Base-by-base conservation (phyloP, 2,329 filamentous ascomycete species). In the Ascochyta rabiei region DNA sequence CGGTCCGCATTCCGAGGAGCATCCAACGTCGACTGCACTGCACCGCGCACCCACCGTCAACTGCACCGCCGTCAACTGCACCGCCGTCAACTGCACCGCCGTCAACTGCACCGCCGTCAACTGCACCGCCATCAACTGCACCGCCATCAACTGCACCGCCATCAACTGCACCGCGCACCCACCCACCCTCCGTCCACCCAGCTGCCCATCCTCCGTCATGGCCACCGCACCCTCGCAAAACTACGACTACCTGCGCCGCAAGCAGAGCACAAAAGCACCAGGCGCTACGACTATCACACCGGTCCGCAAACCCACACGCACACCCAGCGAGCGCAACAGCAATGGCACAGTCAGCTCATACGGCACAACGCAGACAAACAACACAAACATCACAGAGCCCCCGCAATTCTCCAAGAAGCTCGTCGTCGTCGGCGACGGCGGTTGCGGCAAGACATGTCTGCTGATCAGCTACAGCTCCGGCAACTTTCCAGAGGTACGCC, bases 391-490 rank as follows among this genome's bases (percentile, higher is more conserved):
- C 77, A 97, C 93, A 44, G 91, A 96, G 73, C 91, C 90, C 21
- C 93, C 93, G 4, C 86, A 91, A 53, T 97, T 95, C 79, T 98
- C 93, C 65, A 99, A 99, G 83, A 99, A 99, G 84, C 95, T 99
- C 74, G 95, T 99, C 39, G 95, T 99, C 46, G 95, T 99, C 40
- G 95, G 95, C 60, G 95, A 99, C 76, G 95, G 95, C 68, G 95
- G 95, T 60, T 99, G 95, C 77, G 95, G 95, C 69, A 99, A 99
- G 86, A 99, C 95, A 8, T 99, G 95, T 81, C 82, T 99, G 66
- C 82, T 99, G 77, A 99, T 99, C 78, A 97, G 93, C 79, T 99
- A 98, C 81, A 96, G 92, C 72, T 93, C 98, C 80, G 95, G 95
- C 56, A 96, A 96, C 77, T 99, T 99, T 75, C 95, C 95, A 78